Evolutionary conservation across 2,329 filamentous ascomycete genomes (phyloP).

Genomic region (Eutypella sp.): DNA sequence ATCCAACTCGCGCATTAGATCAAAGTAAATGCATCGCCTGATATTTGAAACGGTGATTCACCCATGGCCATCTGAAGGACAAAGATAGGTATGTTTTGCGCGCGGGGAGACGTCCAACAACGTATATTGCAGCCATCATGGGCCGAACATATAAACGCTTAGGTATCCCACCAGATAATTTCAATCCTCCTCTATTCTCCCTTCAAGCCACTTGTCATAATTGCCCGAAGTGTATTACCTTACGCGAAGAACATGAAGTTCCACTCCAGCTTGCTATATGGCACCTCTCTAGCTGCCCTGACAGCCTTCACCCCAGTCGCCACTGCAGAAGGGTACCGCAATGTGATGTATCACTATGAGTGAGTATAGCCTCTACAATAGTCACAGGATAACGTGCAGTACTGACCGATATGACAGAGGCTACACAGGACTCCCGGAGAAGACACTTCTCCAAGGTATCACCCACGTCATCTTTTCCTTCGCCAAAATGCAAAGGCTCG

Average conservation of each 20-base stretch:
- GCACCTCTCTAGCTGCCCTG: background rate
- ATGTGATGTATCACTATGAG: conserved; percentile 31
- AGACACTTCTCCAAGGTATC: conserved; percentile 36
- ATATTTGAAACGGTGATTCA: no score
- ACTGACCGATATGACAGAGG: conserved; percentile 16
- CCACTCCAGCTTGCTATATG: background rate
- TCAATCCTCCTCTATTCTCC: background rate
- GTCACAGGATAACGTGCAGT: background rate
- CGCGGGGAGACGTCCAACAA: no score
- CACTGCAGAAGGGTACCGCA: conserved; percentile 13
- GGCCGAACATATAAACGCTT: background rate
- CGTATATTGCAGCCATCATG: no score
- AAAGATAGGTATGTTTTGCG: no score
- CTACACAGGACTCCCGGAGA: conserved; percentile 24
- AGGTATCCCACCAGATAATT: no score
- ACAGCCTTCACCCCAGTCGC: background rate
- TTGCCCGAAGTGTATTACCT: background rate
- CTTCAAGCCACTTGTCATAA: background rate
- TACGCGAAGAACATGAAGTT: background rate
- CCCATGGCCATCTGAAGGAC: no score
- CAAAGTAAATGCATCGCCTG: no score
- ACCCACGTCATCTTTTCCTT: conserved; percentile 54
- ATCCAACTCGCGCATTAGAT: no score
- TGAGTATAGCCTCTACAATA: conserved; percentile 5
- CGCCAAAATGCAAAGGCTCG: conserved; percentile 43